Evolutionary conservation across 192 early-diverging fungal species (phyloP), one percentile per base, ranked within the genome.

Genomic region (Entomortierella lignicola): DNA sequence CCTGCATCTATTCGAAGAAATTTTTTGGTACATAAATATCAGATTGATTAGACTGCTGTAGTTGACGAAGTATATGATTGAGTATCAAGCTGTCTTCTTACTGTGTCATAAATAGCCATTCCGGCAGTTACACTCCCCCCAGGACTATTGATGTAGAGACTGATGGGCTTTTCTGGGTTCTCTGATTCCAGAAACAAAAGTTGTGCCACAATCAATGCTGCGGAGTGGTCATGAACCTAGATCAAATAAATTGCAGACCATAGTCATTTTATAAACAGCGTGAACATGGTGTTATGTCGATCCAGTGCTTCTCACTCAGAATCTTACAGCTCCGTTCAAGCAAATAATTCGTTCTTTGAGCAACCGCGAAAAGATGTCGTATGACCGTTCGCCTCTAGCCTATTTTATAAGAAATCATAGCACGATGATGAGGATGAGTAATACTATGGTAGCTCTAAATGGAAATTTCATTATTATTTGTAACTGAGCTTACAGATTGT

Each of bases 71-170:
- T n/a, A n/a, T n/a, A n/a, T n/a, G n/a, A n/a, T n/a, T n/a, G n/a
- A n/a, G n/a, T n/a, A n/a, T n/a, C n/a, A n/a, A n/a, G n/a, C n/a
- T n/a, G n/a, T n/a, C n/a, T n/a, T n/a, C n/a, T n/a, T n/a, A n/a
- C n/a, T n/a, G n/a, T n/a, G n/a, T n/a, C n/a, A n/a, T n/a, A n/a
- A n/a, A n/a, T n/a, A n/a, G 94, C 94, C 93, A 99, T 90, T 13
- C 96, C 98, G 15, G 95, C 89, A 2, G 96, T 99, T 12, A 99
- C 97, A 80, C 89, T 92, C 59, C 98, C 98, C 37, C 98, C 98
- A 15, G 98, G 98, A 37, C 94, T 96, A 82, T 99, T 99, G 85
- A 99, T 96, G 81, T 99, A 99, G 56, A 99, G 85, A 39, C 90
- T 91, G 66, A 99, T 95, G 25, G 94, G 93, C 82, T 98, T 98